Evolutionary conservation across 2,329 filamentous ascomycete species (phyloP).

Genomic region (Bretziella fagacearum): DNA sequence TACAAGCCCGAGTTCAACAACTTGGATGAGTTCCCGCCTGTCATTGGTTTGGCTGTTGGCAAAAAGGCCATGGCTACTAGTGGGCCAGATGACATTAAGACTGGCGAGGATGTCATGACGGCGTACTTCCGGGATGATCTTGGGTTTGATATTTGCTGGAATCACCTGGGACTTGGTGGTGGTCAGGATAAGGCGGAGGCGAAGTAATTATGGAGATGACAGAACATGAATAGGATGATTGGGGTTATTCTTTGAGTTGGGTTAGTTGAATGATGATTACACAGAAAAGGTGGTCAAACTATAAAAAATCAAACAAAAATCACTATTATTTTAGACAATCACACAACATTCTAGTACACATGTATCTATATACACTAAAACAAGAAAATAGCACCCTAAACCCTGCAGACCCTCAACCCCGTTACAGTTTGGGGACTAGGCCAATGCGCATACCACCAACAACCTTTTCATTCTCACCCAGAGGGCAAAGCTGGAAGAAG

Average conservation of each 20-base stretch:
- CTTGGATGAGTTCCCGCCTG: constrained; percentile 38
- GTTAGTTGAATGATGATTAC: neutral
- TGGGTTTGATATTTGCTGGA: constrained; percentile 43
- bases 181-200: constrained; percentile 11
- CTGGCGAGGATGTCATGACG: constrained; percentile 45
- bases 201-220: neutral
- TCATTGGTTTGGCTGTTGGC: constrained; percentile 57
- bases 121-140: constrained; percentile 52
- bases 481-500: constrained; percentile 51
- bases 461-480: constrained; percentile 38
- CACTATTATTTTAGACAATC: too few relatives aligned
- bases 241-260: neutral
- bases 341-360: too few relatives aligned
- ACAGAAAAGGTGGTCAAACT: neutral
- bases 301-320: neutral
- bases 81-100: constrained; percentile 36
- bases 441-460: constrained; percentile 37
- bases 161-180: constrained; percentile 32
- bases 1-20: constrained; percentile 30
- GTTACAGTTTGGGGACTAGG: constrained; percentile 35
- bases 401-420: neutral
- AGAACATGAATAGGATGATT: neutral
- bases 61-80: constrained; percentile 50
- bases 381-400: neutral
- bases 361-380: neutral